Conservation (phyloP, 129 eudicot species). For the Smallanthus sonchifolius region DNA sequence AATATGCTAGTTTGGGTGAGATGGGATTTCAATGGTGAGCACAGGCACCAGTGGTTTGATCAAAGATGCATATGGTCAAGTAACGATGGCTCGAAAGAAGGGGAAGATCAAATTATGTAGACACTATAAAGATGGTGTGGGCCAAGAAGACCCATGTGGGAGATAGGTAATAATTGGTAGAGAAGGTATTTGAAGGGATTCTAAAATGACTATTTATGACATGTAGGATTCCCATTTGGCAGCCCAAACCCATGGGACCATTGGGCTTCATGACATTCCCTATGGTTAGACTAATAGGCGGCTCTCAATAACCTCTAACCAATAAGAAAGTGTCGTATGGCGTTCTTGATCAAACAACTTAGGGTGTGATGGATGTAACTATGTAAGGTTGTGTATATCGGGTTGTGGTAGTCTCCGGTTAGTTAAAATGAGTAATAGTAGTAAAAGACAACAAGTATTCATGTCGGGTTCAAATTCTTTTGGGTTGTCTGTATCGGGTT, state of each 20-base stretch:
- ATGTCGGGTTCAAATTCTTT: slow-evolving; percentile 9
- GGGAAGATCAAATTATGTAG: slow-evolving; percentile 24
- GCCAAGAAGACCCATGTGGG: slow-evolving; percentile 68
- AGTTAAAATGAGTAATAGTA: slow-evolving; percentile 2
- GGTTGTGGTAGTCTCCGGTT: slow-evolving; percentile 23
- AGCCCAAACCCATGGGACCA: slow-evolving; percentile 37
- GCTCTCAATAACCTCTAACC: slow-evolving; percentile 13
- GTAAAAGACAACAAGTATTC: slow-evolving; percentile 10
- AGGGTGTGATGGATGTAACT: slow-evolving; percentile 16
- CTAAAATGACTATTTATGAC: slow-evolving; percentile 53
- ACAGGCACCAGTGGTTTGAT: neutral
- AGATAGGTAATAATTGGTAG: slow-evolving; percentile 70
- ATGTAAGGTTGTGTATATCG: neutral
- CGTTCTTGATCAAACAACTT: slow-evolving; percentile 15
- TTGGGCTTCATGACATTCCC: slow-evolving; percentile 28
- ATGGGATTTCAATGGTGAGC: neutral
- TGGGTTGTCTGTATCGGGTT: too few species aligned
- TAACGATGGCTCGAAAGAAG: slow-evolving; percentile 22
- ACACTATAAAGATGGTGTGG: slow-evolving; percentile 30
- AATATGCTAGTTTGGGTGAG: neutral
- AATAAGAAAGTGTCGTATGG: slow-evolving; percentile 31
- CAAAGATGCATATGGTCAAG: slow-evolving; percentile 18
- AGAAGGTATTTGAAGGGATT: slow-evolving; percentile 65
- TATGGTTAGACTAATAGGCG: slow-evolving; percentile 13
- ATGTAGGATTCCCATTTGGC: slow-evolving; percentile 33